Evolutionary conservation across 148 eudicot species (phyloP), one percentile per base, ranked within the genome.

Genomic region (Polygonum maritimum): DNA sequence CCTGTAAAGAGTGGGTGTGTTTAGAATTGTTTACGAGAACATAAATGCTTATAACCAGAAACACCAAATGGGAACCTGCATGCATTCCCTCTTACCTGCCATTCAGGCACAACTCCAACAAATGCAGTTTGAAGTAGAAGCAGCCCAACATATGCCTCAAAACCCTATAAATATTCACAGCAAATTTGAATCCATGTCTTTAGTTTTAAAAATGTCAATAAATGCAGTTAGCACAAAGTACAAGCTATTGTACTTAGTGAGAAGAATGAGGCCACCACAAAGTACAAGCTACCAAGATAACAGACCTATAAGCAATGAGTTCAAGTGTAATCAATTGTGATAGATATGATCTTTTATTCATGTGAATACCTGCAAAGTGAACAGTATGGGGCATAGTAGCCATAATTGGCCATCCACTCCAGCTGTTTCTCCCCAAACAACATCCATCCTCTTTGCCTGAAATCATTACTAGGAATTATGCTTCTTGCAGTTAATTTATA

Each of bases 401-500:
- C 82, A 78, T 48, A 86, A 76, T 44, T 86, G 88, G 44, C 88
- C 88, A 74, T 76, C 83, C 69, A 81, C 88, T 77, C 88, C 88
- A 58, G 86, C 84, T 39, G 86, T 77, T 83, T 86, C 88, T 58
- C 88, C 88, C 88, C 88, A 81, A 38, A 86, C 88, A 67, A 86
- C 81, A 79, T 86, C 88, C 88, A 86, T 86, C 78, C 88, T 81
- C 74, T 86, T 86, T 69, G 88, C 88, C 88, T 86, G 84, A 39
- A 76, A 77, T 67, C 79, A 67, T 48, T 21, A 69, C 19, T 35
- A 67, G 21, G 45, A 16, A 36, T 36, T 67, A 67, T 36, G 11
- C 11, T 67, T 67, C 11, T 67, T 36, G 71, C 19, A 36, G 45
- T 15, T 35, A 38, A 67, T 67, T 35, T 35, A 38, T 67, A 36